phyloP scores from a whole-genome alignment of 805 yeast genomes.

The Kodamaea fukazawae region DNA sequence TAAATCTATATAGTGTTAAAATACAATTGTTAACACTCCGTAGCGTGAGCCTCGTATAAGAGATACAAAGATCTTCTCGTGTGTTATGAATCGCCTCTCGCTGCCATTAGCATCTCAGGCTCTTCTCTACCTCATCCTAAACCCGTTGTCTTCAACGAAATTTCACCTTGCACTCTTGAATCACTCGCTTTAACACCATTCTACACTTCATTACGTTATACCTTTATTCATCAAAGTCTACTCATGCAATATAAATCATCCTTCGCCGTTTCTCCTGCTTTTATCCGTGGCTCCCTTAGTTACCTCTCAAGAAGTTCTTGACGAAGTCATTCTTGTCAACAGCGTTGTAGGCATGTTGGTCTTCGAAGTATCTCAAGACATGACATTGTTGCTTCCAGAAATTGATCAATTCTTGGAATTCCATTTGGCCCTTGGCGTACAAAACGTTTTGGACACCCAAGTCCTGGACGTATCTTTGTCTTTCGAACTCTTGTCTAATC shows the following conservation, averaged over 20 bases:
- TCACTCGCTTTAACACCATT: too few species aligned
- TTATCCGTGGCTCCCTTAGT: conserved; percentile 18
- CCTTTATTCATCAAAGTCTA: not conserved
- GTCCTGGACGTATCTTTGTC: conserved; percentile 72
- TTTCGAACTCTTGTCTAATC: conserved; percentile 86
- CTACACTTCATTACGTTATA: too few species aligned
- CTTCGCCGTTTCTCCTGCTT: not conserved
- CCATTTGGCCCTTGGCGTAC: conserved; percentile 84
- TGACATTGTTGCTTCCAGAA: conserved; percentile 91
- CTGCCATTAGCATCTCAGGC: too few species aligned
- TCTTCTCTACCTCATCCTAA: too few species aligned
- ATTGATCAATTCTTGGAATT: conserved; percentile 81
- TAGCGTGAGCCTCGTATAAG: too few species aligned
- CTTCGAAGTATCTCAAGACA: conserved; percentile 77
- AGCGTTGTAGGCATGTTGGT: conserved; percentile 54
- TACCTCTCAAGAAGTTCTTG: conserved; percentile 70
- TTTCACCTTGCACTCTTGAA: too few species aligned
- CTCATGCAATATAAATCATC: conserved; percentile 7
- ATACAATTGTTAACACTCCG: too few species aligned
- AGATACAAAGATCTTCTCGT: too few species aligned
- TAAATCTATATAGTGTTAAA: conserved; percentile 1
- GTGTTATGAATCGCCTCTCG: too few species aligned
- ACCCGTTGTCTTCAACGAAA: too few species aligned
- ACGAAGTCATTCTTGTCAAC: conserved; percentile 62
- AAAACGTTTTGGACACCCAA: conserved; percentile 64